Evolutionary conservation across 805 yeast genomes (phyloP).

Genomic region (Candida bentonensis): DNA sequence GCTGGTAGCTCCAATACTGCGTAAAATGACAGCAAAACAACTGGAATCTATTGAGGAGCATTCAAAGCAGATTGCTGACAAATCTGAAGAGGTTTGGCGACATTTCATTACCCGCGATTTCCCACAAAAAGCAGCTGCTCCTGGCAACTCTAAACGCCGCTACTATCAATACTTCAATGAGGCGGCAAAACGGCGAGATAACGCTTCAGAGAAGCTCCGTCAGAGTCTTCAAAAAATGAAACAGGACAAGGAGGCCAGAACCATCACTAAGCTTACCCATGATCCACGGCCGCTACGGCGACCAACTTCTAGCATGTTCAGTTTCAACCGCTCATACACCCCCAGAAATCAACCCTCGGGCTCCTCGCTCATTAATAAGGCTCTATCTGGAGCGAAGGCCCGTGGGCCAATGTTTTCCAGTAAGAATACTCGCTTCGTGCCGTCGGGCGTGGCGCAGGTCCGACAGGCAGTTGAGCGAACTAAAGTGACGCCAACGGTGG

Average conservation of each 20-base stretch:
- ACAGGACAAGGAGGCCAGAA: background rate
- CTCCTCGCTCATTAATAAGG: background rate
- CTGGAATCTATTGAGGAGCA: background rate
- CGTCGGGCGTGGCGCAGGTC: background rate
- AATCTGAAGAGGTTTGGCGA: background rate
- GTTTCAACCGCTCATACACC: background rate
- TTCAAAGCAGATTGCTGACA: background rate
- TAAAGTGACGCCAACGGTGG: background rate
- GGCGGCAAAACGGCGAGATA: background rate
- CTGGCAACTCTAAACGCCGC: background rate
- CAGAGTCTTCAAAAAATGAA: background rate
- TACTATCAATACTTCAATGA: background rate
- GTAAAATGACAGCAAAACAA: background rate
- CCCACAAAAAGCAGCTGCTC: background rate
- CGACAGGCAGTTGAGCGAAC: background rate
- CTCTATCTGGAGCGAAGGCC: background rate
- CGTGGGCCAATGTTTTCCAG: background rate
- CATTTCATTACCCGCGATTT: background rate
- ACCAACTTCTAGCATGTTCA: no score
- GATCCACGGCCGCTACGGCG: background rate
- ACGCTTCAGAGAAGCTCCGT: background rate
- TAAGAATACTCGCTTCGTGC: background rate
- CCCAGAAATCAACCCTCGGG: background rate
- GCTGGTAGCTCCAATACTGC: background rate
- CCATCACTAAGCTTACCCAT: background rate